phyloP scores from a whole-genome alignment of 345 rosid genomes.

The Lenwebbia sp. region DNA sequence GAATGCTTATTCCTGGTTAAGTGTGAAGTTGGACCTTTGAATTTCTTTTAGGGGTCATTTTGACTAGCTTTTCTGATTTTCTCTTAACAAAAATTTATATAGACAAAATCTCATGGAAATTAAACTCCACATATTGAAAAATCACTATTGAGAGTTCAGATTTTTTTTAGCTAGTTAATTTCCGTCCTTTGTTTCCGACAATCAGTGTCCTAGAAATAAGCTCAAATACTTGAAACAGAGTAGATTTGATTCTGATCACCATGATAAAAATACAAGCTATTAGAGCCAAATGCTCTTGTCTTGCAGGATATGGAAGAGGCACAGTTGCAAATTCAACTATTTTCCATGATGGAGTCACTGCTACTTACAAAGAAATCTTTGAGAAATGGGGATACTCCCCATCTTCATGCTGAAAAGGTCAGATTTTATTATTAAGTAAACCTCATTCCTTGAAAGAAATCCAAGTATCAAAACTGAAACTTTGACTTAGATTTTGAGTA shows the following conservation, averaged over 20 bases:
- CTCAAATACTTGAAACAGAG: background rate
- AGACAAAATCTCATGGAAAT: background rate
- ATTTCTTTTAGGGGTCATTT: background rate
- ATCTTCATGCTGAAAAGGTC: constrained; percentile 62
- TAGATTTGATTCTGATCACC: background rate
- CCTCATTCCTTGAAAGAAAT: background rate
- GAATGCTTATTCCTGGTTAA: background rate
- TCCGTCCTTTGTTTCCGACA: background rate
- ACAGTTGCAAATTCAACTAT: constrained; percentile 44
- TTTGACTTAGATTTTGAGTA: background rate
- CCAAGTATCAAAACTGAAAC: background rate
- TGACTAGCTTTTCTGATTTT: background rate
- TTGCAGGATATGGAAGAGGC: constrained; percentile 60
- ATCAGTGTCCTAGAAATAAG: background rate
- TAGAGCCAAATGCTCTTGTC: background rate
- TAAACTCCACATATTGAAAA: background rate
- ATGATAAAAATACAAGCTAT: background rate
- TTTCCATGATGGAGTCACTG: constrained; percentile 51
- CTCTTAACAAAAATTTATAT: background rate
- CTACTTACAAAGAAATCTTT: constrained; percentile 61
- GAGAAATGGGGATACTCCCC: constrained; percentile 50
- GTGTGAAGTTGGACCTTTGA: background rate
- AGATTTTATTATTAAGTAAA: background rate
- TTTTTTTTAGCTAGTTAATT: background rate
- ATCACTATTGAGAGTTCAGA: background rate